phyloP scores from a whole-genome alignment of 1,284 basidiomycete genomes.

The Anthracocystis walkeri region DNA sequence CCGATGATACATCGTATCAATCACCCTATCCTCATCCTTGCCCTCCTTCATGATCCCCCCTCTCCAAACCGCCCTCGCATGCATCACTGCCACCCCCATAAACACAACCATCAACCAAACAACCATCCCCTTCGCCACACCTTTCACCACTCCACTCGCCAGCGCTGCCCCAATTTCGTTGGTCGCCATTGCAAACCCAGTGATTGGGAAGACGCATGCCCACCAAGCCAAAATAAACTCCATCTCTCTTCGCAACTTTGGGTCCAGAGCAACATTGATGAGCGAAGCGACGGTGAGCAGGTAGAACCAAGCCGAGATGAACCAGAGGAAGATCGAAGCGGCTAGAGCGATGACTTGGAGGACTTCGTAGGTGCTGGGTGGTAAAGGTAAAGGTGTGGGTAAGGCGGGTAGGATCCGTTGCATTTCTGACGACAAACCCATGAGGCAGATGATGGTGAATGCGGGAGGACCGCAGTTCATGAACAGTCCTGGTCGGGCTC shows the following conservation, averaged over 20 bases:
- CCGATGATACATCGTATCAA: slow-evolving; percentile 30
- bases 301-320: slow-evolving; percentile 37
- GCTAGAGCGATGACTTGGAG: slow-evolving; percentile 14
- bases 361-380: slow-evolving; percentile 1
- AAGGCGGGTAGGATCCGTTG: slow-evolving; percentile 17
- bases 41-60: slow-evolving; percentile 30
- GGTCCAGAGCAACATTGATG: neutral
- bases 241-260: slow-evolving; percentile 10
- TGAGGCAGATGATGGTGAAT: slow-evolving; percentile 43
- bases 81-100: slow-evolving; percentile 13
- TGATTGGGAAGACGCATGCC: slow-evolving; percentile 47
- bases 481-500: slow-evolving; percentile 33
- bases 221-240: slow-evolving; percentile 49
- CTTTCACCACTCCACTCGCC: slow-evolving; percentile 2
- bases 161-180: slow-evolving; percentile 19
- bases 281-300: slow-evolving; percentile 24
- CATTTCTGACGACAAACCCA: slow-evolving; percentile 18
- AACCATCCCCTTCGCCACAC: slow-evolving; percentile 24
- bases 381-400: neutral
- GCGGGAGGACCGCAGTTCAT: slow-evolving; percentile 48
- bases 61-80: slow-evolving; percentile 17
- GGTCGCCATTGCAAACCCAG: slow-evolving; percentile 34
- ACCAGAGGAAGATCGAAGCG: slow-evolving; percentile 32
- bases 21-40: slow-evolving; percentile 45
- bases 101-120: slow-evolving; percentile 19